phyloP scores from a whole-genome alignment of 106 monocot species.

The Posidonia australis region DNA sequence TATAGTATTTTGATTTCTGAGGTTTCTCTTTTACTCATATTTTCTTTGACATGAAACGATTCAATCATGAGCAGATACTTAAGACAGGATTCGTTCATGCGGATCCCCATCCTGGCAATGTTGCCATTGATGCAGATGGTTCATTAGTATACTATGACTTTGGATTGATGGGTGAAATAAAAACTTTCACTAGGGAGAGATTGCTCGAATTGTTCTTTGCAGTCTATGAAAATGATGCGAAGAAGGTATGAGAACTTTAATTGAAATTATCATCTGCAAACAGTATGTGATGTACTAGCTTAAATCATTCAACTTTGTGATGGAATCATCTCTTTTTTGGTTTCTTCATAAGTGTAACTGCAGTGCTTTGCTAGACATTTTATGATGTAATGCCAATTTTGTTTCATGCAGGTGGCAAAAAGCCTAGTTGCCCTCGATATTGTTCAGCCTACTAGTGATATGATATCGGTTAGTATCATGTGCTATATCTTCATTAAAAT shows the following conservation, averaged over 20 bases:
- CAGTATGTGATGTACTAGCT: slow-evolving; percentile 41
- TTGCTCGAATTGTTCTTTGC: slow-evolving; percentile 80
- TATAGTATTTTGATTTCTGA: too few species aligned
- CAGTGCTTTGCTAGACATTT: too few species aligned
- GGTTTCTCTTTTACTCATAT: too few species aligned
- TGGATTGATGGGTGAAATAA: slow-evolving; percentile 99
- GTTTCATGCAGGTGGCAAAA: slow-evolving; percentile 49
- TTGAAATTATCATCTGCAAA: too few species aligned
- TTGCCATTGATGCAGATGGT: slow-evolving; percentile 84
- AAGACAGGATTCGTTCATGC: slow-evolving; percentile 98
- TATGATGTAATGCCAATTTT: too few species aligned
- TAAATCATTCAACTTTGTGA: slow-evolving; percentile 12
- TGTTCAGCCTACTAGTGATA: slow-evolving; percentile 73
- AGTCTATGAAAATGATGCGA: slow-evolving; percentile 87
- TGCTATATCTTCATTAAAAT: not conserved
- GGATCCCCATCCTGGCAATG: slow-evolving; percentile 98
- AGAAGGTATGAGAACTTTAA: slow-evolving; percentile 47
- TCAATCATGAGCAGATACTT: slow-evolving; percentile 44
- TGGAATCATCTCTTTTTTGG: too few species aligned
- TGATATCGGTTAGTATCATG: slow-evolving; percentile 57
- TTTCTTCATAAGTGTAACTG: too few species aligned
- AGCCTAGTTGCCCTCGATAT: slow-evolving; percentile 72
- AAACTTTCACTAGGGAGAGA: slow-evolving; percentile 84
- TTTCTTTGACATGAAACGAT: too few species aligned
- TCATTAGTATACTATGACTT: slow-evolving; percentile 97